Conservation (phyloP, 2,329 filamentous ascomycete species). For the Zymoseptoria pseudotritici region DNA sequence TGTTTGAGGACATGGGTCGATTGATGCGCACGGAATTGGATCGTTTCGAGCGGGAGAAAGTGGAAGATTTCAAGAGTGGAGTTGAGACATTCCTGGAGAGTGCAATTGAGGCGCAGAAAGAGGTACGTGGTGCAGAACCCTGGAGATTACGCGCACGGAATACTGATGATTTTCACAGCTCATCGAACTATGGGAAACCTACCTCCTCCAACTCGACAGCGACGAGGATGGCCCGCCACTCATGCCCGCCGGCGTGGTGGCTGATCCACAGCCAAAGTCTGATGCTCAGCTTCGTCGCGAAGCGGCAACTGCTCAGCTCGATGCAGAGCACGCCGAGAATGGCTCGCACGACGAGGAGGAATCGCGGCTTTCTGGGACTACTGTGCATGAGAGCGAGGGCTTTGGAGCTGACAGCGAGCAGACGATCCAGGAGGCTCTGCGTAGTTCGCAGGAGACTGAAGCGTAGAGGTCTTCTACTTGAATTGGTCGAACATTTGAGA, state of each 20-base stretch:
- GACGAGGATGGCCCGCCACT: slow-evolving; percentile 63
- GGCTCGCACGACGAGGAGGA: slow-evolving; percentile 6
- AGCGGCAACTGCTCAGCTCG: slow-evolving; percentile 11
- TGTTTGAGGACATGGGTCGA: slow-evolving; percentile 96
- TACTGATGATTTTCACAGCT: slow-evolving; percentile 39
- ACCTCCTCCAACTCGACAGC: slow-evolving; percentile 88
- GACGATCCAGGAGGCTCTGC: slow-evolving; percentile 6
- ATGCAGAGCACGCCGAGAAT: slow-evolving; percentile 9
- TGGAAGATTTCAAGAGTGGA: slow-evolving; percentile 97
- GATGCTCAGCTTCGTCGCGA: slow-evolving; percentile 14
- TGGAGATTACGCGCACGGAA: background rate
- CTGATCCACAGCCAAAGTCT: slow-evolving; percentile 14
- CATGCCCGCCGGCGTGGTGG: slow-evolving; percentile 25
- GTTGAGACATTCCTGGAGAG: slow-evolving; percentile 97
- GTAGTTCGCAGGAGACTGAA: slow-evolving; percentile 5
- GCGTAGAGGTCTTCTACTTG: background rate
- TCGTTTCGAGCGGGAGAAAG: slow-evolving; percentile 92
- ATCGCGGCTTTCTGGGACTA: slow-evolving; percentile 14
- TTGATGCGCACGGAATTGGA: slow-evolving; percentile 88
- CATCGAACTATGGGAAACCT: slow-evolving; percentile 95
- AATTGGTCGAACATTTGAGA: background rate
- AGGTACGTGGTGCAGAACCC: slow-evolving; percentile 49
- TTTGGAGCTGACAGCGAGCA: slow-evolving; percentile 9
- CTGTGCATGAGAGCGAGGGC: slow-evolving; percentile 16
- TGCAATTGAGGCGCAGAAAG: slow-evolving; percentile 95